Conservation (phyloP, 2,329 filamentous ascomycete species). For the Beauveria sp. region DNA sequence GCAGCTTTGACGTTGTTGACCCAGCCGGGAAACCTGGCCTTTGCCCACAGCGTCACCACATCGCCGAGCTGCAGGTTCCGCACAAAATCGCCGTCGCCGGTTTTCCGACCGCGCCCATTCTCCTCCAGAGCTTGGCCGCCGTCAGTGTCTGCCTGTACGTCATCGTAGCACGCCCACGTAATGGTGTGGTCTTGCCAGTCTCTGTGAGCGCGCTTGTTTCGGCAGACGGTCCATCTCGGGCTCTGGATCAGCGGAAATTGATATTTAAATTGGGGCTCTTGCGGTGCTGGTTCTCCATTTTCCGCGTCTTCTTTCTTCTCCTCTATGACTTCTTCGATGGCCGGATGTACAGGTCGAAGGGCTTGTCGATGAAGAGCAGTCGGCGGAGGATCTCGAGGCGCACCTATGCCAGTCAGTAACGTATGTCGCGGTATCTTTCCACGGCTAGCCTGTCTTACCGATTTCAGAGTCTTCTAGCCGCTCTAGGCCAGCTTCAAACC, state of each 20-base stretch:
- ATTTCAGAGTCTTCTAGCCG: conserved; percentile 34
- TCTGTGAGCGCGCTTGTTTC: conserved; percentile 32
- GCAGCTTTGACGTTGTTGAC: conserved; percentile 41
- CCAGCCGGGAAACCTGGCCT: conserved; percentile 50
- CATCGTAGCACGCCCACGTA: conserved; percentile 46
- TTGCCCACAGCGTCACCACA: conserved; percentile 54
- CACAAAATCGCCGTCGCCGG: conserved; percentile 48
- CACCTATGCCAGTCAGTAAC: background rate
- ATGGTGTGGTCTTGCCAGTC: conserved; percentile 36
- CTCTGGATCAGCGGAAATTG: conserved; percentile 29
- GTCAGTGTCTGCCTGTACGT: conserved; percentile 34
- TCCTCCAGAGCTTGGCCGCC: conserved; percentile 30
- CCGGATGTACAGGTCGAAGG: conserved; percentile 6
- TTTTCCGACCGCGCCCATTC: conserved; percentile 42
- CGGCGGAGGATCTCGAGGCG: background rate
- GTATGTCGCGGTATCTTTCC: background rate
- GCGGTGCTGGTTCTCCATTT: background rate
- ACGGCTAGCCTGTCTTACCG: conserved; percentile 18
- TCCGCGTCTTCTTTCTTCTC: background rate
- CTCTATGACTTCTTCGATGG: conserved; percentile 14
- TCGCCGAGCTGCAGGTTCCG: conserved; percentile 50
- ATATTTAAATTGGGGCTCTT: conserved; percentile 20
- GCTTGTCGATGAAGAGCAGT: background rate
- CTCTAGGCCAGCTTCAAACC: conserved; percentile 58
- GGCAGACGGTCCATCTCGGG: conserved; percentile 38